Conservation (phyloP, 345 rosid genomes). For the Eucalyptus dawsonii region DNA sequence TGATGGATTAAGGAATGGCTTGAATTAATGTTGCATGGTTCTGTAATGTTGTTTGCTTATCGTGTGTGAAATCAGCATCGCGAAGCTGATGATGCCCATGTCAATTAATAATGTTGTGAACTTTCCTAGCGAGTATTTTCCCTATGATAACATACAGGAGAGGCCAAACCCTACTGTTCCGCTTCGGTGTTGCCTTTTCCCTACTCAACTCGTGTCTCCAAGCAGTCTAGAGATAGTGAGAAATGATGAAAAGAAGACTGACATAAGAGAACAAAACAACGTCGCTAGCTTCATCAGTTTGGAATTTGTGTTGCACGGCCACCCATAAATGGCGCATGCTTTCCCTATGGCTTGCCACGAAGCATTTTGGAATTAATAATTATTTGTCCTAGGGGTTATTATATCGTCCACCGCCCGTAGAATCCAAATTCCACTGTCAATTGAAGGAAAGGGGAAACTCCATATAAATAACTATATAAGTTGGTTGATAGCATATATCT, state of each 20-base stretch:
- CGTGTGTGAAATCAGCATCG: background rate
- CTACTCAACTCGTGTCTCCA: background rate
- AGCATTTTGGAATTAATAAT: background rate
- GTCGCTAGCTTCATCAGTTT: background rate
- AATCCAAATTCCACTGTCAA: background rate
- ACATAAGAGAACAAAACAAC: background rate
- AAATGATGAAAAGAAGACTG: background rate
- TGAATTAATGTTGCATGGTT: background rate
- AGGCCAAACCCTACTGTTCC: no score
- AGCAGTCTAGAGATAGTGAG: background rate
- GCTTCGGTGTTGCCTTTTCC: background rate
- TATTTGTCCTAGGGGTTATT: background rate
- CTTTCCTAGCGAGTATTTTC: background rate
- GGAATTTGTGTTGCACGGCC: background rate
- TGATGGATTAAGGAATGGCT: background rate
- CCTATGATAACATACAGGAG: background rate
- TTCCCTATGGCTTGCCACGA: background rate
- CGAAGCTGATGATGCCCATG: background rate
- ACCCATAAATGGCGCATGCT: background rate
- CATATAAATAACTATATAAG: background rate
- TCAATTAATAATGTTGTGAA: background rate
- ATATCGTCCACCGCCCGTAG: background rate
- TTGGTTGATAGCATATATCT: background rate
- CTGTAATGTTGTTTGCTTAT: background rate
- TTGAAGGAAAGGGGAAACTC: background rate